These are phyloP conservation scores for Thermothelomyces thermophilus DNA, from an alignment of 2,329 filamentous ascomycete species.

Conservation along the genomic window DNA sequence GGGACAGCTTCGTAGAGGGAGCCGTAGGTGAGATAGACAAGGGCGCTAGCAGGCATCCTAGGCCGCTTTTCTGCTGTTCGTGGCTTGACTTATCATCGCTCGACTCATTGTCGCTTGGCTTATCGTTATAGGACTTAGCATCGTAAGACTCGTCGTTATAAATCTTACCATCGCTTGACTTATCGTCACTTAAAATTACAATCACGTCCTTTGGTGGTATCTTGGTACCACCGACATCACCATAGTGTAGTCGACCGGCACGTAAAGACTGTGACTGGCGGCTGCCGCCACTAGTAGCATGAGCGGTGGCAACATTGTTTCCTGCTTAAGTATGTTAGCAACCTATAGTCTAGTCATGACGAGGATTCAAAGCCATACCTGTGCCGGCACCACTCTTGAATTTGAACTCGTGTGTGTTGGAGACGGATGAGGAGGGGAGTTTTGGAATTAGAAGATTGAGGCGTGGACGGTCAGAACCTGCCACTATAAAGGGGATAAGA, in stretches of 20 bases:
- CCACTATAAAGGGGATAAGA: not conserved
- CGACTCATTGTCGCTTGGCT: too few relatives aligned
- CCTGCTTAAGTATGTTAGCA: not conserved
- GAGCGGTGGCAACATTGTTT: not conserved
- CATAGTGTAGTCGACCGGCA: not conserved
- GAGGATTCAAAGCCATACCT: not conserved
- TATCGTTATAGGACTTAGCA: too few relatives aligned
- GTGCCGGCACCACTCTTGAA: not conserved
- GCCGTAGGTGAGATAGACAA: not conserved
- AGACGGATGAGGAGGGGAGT: slow-evolving; percentile 1
- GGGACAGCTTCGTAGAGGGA: not conserved
- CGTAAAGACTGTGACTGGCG: not conserved
- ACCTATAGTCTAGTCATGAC: not conserved
- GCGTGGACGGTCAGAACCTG: not conserved
- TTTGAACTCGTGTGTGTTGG: not conserved
- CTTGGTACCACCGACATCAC: not conserved
- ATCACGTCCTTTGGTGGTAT: not conserved
- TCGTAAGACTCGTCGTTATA: too few relatives aligned
- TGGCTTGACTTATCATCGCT: not conserved
- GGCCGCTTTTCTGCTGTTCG: not conserved
- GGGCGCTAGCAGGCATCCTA: not conserved
- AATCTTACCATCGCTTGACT: not conserved
- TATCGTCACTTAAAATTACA: not conserved
- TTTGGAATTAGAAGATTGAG: slow-evolving; percentile 1
- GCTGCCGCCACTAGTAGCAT: slow-evolving; percentile 1